These are phyloP conservation scores for Mycena epipterygia DNA, from an alignment of 768 basidiomycete genomes.

Conservation along the genomic window DNA sequence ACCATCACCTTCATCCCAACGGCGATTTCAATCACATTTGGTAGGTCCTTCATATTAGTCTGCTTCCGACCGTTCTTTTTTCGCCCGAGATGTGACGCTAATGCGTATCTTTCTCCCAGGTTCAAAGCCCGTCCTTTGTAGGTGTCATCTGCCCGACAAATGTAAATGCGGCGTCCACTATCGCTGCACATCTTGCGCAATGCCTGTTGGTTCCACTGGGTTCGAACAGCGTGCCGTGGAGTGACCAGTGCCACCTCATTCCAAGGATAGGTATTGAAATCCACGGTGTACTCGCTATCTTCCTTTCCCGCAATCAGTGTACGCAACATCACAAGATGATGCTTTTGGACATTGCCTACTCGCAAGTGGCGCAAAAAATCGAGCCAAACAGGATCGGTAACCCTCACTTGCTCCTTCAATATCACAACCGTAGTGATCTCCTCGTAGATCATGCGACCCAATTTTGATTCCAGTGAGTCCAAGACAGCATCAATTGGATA, in stretches of 20 bases:
- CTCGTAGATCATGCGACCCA: conserved; percentile 42
- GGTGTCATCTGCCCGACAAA: no score
- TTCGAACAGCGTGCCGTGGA: conserved; percentile 45
- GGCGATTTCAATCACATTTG: not conserved
- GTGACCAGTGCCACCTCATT: conserved; percentile 43
- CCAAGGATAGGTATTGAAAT: conserved; percentile 42
- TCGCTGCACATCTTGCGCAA: conserved; percentile 37
- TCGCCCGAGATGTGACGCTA: no score
- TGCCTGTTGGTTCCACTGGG: conserved; percentile 46
- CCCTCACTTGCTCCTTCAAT: conserved; percentile 49
- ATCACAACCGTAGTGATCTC: conserved; percentile 48
- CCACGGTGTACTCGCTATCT: conserved; percentile 3
- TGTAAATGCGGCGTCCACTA: no score
- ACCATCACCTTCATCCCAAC: conserved; percentile 58
- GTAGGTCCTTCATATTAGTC: no score
- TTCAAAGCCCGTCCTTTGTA: no score
- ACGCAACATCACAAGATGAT: conserved; percentile 44
- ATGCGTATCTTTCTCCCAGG: no score
- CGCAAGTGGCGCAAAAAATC: conserved; percentile 45
- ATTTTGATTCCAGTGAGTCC: conserved; percentile 10
- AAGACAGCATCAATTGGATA: conserved; percentile 6
- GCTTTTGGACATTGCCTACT: conserved; percentile 37
- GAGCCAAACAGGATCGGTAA: conserved; percentile 47
- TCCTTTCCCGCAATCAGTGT: conserved; percentile 37
- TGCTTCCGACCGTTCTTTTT: no score